A percentile compares a stretch with the other conserved stretches of the same genome.
These are phyloP conservation scores for Aspergillus conjunctus DNA, from an alignment of 495 filamentous ascomycete genomes.

Conservation along the genomic window DNA sequence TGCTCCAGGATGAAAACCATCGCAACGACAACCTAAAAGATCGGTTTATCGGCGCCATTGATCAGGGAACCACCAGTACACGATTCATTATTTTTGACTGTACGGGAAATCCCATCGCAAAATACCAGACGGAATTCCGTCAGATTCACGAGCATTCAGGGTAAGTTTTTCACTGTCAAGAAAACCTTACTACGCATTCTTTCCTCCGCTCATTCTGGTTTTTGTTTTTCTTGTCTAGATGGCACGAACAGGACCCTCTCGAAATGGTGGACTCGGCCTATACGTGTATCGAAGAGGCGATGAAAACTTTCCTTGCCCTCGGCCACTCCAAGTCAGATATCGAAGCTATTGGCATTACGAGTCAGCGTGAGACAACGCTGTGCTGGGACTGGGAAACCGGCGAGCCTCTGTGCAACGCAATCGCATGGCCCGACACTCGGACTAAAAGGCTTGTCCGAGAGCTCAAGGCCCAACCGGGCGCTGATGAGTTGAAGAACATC, in stretches of 20 bases:
- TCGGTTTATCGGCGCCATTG: constrained; percentile 73
- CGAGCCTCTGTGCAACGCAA: constrained; percentile 82
- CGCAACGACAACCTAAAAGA: constrained; percentile 41
- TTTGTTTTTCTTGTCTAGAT: constrained; percentile 52
- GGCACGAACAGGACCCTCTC: constrained; percentile 91
- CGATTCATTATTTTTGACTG: constrained; percentile 91
- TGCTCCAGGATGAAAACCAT: constrained; percentile 43
- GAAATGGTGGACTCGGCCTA: constrained; percentile 80
- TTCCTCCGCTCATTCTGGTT: constrained; percentile 17
- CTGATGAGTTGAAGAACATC: constrained; percentile 69
- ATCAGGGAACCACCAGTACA: constrained; percentile 92
- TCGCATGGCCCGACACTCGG: constrained; percentile 93
- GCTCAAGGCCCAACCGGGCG: constrained; percentile 64
- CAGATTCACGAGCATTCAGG: constrained; percentile 88
- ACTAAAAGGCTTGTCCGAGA: constrained; percentile 80
- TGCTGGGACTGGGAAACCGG: constrained; percentile 90
- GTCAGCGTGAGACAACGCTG: constrained; percentile 90
- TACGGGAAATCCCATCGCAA: constrained; percentile 75
- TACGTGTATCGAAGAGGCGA: constrained; percentile 81
- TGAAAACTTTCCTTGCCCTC: constrained; percentile 67
- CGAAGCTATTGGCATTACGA: constrained; percentile 88
- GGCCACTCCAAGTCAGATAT: constrained; percentile 74
- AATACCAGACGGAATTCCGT: constrained; percentile 89
- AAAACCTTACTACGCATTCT: not conserved
- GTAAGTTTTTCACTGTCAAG: constrained; percentile 53